Base-by-base conservation (phyloP, 2,329 filamentous ascomycete species). In the Verticillium alfalfae region DNA sequence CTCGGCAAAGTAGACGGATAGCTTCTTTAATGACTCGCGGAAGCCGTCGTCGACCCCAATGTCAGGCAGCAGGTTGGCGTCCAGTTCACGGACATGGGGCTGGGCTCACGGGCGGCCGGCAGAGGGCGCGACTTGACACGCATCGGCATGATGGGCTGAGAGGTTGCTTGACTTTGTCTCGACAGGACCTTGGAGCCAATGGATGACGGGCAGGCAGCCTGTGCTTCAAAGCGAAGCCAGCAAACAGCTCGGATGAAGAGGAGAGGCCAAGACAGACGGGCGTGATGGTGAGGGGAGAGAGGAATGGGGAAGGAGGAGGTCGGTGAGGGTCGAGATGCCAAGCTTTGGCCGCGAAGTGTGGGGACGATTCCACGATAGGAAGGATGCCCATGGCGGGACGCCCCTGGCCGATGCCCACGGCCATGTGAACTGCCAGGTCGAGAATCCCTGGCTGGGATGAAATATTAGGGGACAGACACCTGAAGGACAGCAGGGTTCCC, bases 1-100 rank as follows among this genome's bases (percentile, higher is more conserved):
- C 84, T 87, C 83, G 62, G 82, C 78, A 64, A 91, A 83, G 70
- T 84, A 90, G 60, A 79, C 71, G 1, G 87, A 88, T 39, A 92
- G 78, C 76, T 90, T 88, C 75, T 86, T 86, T 86, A 61, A 90
- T 84, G 18, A 91, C 79, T 81, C 79, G 56, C 86, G 84, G 69
- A 91, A 90, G 31, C 76, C 73, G 68, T 91, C 88, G 31, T 82
- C 76, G 16, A 81, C 75, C 8, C 71, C 73, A 67, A 91, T 88
- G 49, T 82, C 74, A 18, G 88, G 88, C 38, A 88, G 75, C 12
- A 77, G 70, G 3, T 66, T 57, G 26, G 73, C 71, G 57, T 76
- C 75, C 67, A 63, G 54, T 71, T 69, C 41, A 72, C 63, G 8
- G 73, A 72, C 34, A 75, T 67, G 41, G 75, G 75, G 66, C 74